These are phyloP conservation scores for Stemphylium vesicarium DNA, from an alignment of 2,329 filamentous ascomycete species.

Conservation along the genomic window DNA sequence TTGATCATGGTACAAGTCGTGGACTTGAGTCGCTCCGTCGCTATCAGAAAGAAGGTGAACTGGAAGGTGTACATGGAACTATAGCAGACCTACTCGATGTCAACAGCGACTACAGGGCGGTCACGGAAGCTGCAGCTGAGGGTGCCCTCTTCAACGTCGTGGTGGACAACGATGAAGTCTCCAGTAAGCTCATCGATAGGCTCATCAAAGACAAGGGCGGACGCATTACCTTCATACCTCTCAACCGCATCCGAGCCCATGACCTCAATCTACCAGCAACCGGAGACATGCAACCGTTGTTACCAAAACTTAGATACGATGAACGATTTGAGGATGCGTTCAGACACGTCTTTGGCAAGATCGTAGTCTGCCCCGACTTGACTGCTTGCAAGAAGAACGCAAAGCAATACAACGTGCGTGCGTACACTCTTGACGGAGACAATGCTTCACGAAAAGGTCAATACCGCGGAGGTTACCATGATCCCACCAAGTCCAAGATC, in stretches of 20 bases:
- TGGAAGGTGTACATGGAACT: slow-evolving; percentile 89
- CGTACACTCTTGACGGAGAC: slow-evolving; percentile 93
- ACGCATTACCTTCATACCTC: slow-evolving; percentile 91
- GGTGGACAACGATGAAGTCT: slow-evolving; percentile 89
- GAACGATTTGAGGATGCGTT: slow-evolving; percentile 81
- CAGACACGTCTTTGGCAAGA: slow-evolving; percentile 93
- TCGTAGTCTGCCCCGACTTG: slow-evolving; percentile 90
- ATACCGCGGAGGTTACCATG: slow-evolving; percentile 92
- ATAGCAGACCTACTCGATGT: slow-evolving; percentile 92
- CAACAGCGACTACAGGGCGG: slow-evolving; percentile 81
- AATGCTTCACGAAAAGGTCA: slow-evolving; percentile 94
- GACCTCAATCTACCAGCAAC: slow-evolving; percentile 80
- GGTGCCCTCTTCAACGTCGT: slow-evolving; percentile 95
- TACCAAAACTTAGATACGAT: slow-evolving; percentile 85
- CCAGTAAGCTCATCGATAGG: slow-evolving; percentile 78
- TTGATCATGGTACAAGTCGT: slow-evolving; percentile 86
- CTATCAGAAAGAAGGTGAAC: slow-evolving; percentile 77
- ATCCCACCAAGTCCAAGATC: slow-evolving; percentile 83
- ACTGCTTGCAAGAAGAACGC: slow-evolving; percentile 89
- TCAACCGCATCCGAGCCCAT: slow-evolving; percentile 78
- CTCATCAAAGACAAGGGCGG: slow-evolving; percentile 82
- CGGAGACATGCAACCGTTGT: slow-evolving; percentile 83
- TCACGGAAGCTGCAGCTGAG: slow-evolving; percentile 91
- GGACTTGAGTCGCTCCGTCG: slow-evolving; percentile 87
- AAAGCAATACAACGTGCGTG: slow-evolving; percentile 86